Evolutionary conservation across 2,329 filamentous ascomycete species (phyloP), one percentile per base, ranked within the genome.

Genomic region (Xylaria sp.): DNA sequence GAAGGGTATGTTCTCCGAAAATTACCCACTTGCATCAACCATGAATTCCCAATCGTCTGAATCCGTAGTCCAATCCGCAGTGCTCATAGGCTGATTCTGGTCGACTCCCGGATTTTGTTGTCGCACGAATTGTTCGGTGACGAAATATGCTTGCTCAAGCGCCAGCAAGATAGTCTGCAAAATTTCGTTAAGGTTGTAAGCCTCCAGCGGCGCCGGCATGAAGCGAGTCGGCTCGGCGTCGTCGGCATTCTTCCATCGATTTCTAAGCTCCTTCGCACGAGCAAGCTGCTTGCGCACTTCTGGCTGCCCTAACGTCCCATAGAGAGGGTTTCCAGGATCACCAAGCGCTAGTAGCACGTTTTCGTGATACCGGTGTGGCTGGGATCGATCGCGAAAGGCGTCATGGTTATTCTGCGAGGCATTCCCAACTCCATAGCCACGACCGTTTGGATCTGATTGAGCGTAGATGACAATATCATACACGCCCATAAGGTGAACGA

Each of bases 181-280:
- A 69, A 93, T 91, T 63, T 81, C 81, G 27, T 87, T 84, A 12
- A 93, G 80, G 63, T 91, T 86, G 72, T 92, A 89, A 70, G 87
- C 86, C 66, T 85, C 84, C 2, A 93, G 80, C 25, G 84, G 82
- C 16, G 79, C 76, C 25, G 75, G 78, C 54, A 54, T 61, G 18
- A 67, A 69, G 25, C 59, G 70, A 3, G 42, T 32, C 0, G 63
- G 47, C n/a, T 71, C 64, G 32, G 25, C 58, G 51, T 87, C 84
- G 44, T 89, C 87, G 0, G 87, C 89, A 63, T 90, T 87, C 79
- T 93, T 93, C 91, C 91, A 93, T 10, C 88, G 83, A 72, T 93
- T 93, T 1, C 91, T 83, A 65, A 92, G 84, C 71, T 92, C 90
- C 76, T 93, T 93, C 0, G 91, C 91, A 63, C 87, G 82, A 60